phyloP scores from a whole-genome alignment of 768 basidiomycete species.

The Omphalotus guepiniiformis region DNA sequence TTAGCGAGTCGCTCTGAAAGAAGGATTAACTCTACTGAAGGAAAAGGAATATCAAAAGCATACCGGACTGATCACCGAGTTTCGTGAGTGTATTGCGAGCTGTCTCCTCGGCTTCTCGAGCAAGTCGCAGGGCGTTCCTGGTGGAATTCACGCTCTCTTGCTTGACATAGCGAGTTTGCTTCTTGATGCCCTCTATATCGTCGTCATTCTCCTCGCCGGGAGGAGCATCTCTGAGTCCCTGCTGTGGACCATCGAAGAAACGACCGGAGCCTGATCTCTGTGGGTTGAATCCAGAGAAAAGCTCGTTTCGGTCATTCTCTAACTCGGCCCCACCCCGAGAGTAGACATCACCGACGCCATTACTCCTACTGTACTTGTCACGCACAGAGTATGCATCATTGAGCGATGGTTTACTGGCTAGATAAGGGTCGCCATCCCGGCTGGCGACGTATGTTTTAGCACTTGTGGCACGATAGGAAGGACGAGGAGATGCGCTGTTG shows the following conservation, averaged over 20 bases:
- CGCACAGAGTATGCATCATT: constrained; percentile 8
- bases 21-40: neutral
- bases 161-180: constrained; percentile 83
- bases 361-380: constrained; percentile 50
- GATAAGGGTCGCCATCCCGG: constrained; percentile 43
- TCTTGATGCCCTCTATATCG: constrained; percentile 93
- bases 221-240: constrained; percentile 37
- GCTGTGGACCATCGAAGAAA: constrained; percentile 61
- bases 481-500: constrained; percentile 26
- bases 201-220: constrained; percentile 78
- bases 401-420: neutral
- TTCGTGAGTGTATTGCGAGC: constrained; percentile 78
- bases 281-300: constrained; percentile 69
- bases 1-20: constrained; percentile 78
- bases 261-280: constrained; percentile 54
- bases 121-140: constrained; percentile 88
- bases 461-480: constrained; percentile 43
- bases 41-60: neutral
- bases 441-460: constrained; percentile 64
- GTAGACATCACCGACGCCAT: constrained; percentile 60
- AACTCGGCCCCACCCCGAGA: constrained; percentile 56
- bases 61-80: constrained; percentile 93
- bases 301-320: constrained; percentile 64
- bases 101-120: constrained; percentile 95
- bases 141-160: constrained; percentile 89